Evolutionary conservation across 768 basidiomycete species (phyloP).

Genomic region (Suillus tomentosus): DNA sequence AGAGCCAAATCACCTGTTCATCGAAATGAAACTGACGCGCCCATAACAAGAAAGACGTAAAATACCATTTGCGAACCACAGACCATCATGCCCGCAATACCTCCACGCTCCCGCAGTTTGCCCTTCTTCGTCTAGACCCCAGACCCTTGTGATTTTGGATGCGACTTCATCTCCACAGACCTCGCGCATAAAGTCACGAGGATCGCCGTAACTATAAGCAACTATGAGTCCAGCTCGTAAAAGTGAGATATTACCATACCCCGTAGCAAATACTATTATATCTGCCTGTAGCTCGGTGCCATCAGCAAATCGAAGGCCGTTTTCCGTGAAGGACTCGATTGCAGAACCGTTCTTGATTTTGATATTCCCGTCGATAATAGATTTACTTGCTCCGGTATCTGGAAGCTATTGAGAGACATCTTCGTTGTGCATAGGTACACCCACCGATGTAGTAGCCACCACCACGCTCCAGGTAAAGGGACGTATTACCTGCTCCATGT

Average conservation of each 20-base stretch:
- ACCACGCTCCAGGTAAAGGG: conserved; percentile 29
- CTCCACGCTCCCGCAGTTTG: conserved; percentile 48
- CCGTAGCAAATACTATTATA: conserved; percentile 34
- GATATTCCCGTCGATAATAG: conserved; percentile 50
- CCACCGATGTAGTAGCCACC: conserved; percentile 47
- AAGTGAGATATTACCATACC: conserved; percentile 17
- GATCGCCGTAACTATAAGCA: conserved; percentile 46
- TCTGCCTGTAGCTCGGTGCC: conserved; percentile 35
- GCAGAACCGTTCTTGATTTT: conserved; percentile 48
- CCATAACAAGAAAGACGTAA: too few species aligned
- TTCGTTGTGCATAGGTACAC: conserved; percentile 1
- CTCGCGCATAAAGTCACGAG: conserved; percentile 39
- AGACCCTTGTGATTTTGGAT: conserved; percentile 48
- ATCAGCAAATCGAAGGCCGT: conserved; percentile 31
- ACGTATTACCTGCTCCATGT: conserved; percentile 35
- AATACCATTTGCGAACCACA: conserved; percentile 32
- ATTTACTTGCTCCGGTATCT: conserved; percentile 43
- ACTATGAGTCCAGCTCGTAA: not conserved
- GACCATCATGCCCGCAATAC: conserved; percentile 37
- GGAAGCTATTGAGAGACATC: conserved; percentile 2
- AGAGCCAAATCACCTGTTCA: conserved; percentile 24
- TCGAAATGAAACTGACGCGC: not conserved
- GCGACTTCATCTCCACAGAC: conserved; percentile 50
- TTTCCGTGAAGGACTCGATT: conserved; percentile 33
- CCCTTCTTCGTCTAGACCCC: conserved; percentile 67